Conservation (phyloP, 2,329 filamentous ascomycete genomes). For the Plectosphaerella plurivora region DNA sequence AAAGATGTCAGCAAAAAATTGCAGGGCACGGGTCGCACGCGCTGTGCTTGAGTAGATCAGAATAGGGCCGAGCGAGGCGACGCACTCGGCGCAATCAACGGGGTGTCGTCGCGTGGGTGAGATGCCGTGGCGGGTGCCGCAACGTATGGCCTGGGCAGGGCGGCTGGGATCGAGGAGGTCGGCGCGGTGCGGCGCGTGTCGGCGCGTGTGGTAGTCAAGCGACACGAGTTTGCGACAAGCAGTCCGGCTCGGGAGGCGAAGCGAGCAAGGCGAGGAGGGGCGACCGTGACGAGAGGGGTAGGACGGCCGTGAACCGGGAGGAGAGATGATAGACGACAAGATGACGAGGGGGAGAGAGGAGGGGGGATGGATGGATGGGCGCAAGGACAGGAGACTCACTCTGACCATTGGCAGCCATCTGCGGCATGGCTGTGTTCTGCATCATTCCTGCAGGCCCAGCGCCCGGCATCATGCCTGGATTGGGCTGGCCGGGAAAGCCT, state of each 20-base stretch:
- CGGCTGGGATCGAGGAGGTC: too few species aligned
- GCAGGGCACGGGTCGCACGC: too few species aligned
- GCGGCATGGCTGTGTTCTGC: constrained; percentile 56
- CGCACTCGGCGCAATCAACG: too few species aligned
- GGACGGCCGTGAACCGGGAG: neutral
- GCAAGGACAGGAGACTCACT: constrained; percentile 40
- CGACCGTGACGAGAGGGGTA: neutral
- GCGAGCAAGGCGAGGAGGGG: neutral
- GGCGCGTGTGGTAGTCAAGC: too few species aligned
- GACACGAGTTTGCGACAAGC: constrained; percentile 3
- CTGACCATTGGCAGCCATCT: constrained; percentile 56
- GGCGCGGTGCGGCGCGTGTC: too few species aligned
- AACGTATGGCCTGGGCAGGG: too few species aligned
- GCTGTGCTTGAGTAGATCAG: neutral
- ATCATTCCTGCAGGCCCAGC: constrained; percentile 56
- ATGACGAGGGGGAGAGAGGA: constrained; percentile 1
- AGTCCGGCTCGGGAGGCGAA: neutral
- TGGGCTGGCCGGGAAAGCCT: constrained; percentile 44
- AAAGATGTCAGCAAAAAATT: constrained; percentile 20
- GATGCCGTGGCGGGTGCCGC: constrained; percentile 9
- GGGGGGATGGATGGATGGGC: constrained; percentile 6
- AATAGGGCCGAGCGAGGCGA: too few species aligned
- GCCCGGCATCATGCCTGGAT: constrained; percentile 51
- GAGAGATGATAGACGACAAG: neutral
- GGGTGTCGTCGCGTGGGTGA: neutral